Base-by-base conservation (phyloP, 768 basidiomycete genomes). In the Strobilomyces echinocephalus region DNA sequence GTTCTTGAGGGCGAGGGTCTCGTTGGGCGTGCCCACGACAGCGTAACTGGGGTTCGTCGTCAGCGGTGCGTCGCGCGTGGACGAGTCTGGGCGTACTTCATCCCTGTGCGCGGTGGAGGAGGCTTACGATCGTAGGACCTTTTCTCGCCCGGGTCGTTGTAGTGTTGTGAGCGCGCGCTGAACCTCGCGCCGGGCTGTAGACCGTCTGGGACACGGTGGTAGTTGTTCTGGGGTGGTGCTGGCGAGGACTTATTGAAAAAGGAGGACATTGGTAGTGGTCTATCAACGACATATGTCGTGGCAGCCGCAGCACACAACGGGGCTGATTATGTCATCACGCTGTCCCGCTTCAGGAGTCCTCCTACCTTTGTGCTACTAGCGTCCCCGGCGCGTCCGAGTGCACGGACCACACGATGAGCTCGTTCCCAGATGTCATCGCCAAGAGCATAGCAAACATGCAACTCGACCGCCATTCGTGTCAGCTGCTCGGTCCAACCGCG, bases 1-100 rank as follows among this genome's bases (percentile, higher is more conserved):
- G 68, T 95, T 95, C 16, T 83, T 79, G 54, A 92, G 74, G 0
- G 92, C 93, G 24, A 92, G 78, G 1, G 77, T 69, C 46, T 85
- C 81, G 52, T 76, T 83, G 0, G 90, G 87, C 50, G 81, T 78
- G 16, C 73, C 68, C 5, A 80, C 80, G 49, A 92, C 84, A 26
- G 63, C 68, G 60, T 76, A 88, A 46, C 82, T 84, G 47, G 8
- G 14, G 42, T n/a, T 21, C 14, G 35, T 38, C 1, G 20, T 43
- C 46, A 10, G 45, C 15, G n/a, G 15, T 51, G 11, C 35, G 38
- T 18, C n/a, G 8, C 20, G 43, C 33, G 28, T 15, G 34, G 4
- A 20, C 48, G 24, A 6, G 15, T 16, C 8, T 8, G 28, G 31
- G 43, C 57, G 55, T 51, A 59, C 64, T 70, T 66, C 68, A 53